These are phyloP conservation scores for Dipteronia sinensis DNA, from an alignment of 345 rosid species.

Conservation along the genomic window DNA sequence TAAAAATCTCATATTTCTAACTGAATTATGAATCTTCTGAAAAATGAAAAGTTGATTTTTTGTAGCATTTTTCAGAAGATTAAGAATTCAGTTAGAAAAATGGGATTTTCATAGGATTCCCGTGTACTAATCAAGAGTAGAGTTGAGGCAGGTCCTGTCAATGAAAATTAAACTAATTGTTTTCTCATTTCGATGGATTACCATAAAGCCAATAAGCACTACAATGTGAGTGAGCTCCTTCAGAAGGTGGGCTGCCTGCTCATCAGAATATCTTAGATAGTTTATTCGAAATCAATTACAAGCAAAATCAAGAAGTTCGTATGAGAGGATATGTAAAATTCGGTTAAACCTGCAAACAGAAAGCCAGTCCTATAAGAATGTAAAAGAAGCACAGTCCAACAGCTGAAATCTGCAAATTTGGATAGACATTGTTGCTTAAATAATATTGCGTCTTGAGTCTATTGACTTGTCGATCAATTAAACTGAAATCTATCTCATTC, in stretches of 20 bases:
- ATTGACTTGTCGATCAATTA: neutral
- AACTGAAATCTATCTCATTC: neutral
- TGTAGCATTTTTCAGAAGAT: no score
- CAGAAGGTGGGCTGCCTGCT: conserved; percentile 25
- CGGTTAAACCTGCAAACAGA: conserved; percentile 47
- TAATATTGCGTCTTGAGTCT: neutral
- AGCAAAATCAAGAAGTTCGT: neutral
- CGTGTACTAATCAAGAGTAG: no score
- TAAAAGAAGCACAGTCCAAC: conserved; percentile 40
- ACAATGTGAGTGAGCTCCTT: conserved; percentile 37
- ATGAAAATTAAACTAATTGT: neutral
- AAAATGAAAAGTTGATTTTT: no score
- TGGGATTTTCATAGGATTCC: no score
- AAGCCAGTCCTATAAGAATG: conserved; percentile 43
- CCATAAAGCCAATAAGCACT: conserved; percentile 37
- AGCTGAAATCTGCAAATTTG: conserved; percentile 49
- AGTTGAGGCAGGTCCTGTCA: no score
- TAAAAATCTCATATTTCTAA: no score
- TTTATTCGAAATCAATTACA: neutral
- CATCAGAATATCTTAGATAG: neutral
- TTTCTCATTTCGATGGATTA: conserved; percentile 11
- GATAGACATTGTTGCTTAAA: neutral
- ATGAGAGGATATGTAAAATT: neutral
- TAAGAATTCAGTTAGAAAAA: no score
- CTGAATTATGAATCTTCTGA: no score